These are phyloP conservation scores for Tubosaeta brunneosetosa DNA, from an alignment of 768 basidiomycete species.

Conservation along the genomic window DNA sequence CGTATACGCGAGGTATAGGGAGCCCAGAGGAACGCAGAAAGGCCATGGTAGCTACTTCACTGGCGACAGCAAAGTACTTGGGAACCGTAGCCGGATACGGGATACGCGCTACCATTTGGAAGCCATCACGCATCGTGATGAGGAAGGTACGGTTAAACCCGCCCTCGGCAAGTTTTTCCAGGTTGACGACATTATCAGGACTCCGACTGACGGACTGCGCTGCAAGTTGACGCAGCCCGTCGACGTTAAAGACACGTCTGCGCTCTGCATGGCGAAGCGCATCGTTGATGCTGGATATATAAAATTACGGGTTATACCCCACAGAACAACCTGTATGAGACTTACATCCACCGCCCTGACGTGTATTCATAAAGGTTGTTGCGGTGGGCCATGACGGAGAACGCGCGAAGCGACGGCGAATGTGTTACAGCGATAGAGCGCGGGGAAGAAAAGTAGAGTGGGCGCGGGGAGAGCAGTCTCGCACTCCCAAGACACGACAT, in stretches of 20 bases:
- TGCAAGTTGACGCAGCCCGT: not conserved
- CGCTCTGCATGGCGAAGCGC: not conserved
- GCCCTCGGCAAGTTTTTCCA: not conserved
- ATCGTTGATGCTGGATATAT: not conserved
- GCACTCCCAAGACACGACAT: too few species aligned
- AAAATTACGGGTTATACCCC: not conserved
- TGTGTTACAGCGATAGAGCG: too few species aligned
- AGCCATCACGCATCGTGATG: constrained; percentile 23
- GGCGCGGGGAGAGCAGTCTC: too few species aligned
- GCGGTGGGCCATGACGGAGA: too few species aligned
- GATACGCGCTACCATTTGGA: constrained; percentile 12
- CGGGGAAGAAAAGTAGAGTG: too few species aligned
- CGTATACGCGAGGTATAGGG: not conserved
- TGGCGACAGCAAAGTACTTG: constrained; percentile 2
- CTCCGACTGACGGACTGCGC: not conserved
- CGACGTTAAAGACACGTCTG: not conserved
- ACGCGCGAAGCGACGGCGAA: too few species aligned
- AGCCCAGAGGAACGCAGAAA: constrained; percentile 2
- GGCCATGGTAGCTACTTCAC: constrained; percentile 4
- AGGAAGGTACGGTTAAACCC: constrained; percentile 16
- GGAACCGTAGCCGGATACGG: not conserved
- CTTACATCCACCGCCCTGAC: not conserved
- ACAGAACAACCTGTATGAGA: not conserved
- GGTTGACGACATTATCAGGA: not conserved
- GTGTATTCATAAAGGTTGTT: too few species aligned